These are phyloP conservation scores for Excoecaria cochinchinensis DNA, from an alignment of 345 rosid genomes.

Conservation along the genomic window DNA sequence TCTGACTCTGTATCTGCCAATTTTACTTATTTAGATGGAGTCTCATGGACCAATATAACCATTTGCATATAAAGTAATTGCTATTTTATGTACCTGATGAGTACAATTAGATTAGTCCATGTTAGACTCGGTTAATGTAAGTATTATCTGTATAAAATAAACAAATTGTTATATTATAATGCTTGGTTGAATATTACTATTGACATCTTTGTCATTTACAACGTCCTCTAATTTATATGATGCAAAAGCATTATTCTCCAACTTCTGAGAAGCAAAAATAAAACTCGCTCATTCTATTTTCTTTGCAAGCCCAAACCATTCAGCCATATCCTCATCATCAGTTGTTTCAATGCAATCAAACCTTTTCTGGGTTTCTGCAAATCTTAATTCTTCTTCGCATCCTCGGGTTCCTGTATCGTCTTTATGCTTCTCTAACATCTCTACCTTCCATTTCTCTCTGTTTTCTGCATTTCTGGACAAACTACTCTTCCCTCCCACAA, in stretches of 20 bases:
- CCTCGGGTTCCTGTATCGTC: slow-evolving; percentile 18
- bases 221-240: too few species aligned
- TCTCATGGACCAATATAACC: too few species aligned
- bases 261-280: not conserved
- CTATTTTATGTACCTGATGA: too few species aligned
- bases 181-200: too few species aligned
- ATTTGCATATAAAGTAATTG: too few species aligned
- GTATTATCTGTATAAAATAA: too few species aligned
- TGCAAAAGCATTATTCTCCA: too few species aligned
- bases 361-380: slow-evolving; percentile 26
- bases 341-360: slow-evolving; percentile 33
- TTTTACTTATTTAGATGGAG: too few species aligned
- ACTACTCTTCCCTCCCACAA: slow-evolving; percentile 54
- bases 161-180: too few species aligned
- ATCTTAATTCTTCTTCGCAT: slow-evolving; percentile 18
- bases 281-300: not conserved
- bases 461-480: slow-evolving; percentile 40
- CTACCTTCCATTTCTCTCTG: slow-evolving; percentile 53
- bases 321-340: slow-evolving; percentile 64
- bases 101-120: too few species aligned
- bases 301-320: slow-evolving; percentile 52
- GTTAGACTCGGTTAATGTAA: too few species aligned
- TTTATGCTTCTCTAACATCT: slow-evolving; percentile 40
- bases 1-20: slow-evolving; percentile 9
- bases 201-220: too few species aligned